Evolutionary conservation across 108 stramenopile species (phyloP).

Genomic region (Skeletonema menzelii): DNA sequence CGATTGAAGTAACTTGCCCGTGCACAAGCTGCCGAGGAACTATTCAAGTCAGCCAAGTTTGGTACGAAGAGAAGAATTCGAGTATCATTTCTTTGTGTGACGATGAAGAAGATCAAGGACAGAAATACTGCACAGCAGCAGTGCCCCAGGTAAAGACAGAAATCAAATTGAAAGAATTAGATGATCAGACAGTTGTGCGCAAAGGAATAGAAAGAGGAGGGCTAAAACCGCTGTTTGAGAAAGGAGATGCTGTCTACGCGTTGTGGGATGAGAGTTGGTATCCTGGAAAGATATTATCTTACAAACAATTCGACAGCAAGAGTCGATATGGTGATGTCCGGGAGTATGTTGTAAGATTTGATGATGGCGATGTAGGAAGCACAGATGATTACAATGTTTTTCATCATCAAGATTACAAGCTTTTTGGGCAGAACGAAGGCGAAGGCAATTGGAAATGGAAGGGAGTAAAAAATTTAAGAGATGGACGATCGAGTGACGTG

Average conservation of each 20-base stretch:
- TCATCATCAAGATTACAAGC: slow-evolving; percentile 1
- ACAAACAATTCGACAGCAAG: neutral
- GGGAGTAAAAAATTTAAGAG: neutral
- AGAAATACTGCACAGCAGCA: too few relatives aligned
- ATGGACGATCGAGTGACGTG: slow-evolving; percentile 1
- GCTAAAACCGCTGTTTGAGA: slow-evolving; percentile 9
- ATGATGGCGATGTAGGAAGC: slow-evolving; percentile 12
- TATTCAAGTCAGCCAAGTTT: too few relatives aligned
- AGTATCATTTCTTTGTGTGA: too few relatives aligned
- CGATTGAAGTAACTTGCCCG: too few relatives aligned
- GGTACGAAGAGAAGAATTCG: too few relatives aligned
- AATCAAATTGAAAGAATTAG: too few relatives aligned
- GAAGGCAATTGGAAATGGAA: neutral
- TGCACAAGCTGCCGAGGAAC: too few relatives aligned
- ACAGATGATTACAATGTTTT: slow-evolving; percentile 9
- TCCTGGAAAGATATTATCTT: slow-evolving; percentile 11
- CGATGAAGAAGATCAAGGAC: too few relatives aligned
- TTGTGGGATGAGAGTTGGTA: slow-evolving; percentile 14
- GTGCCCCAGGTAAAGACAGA: too few relatives aligned
- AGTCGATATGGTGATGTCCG: slow-evolving; percentile 4
- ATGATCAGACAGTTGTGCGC: too few relatives aligned
- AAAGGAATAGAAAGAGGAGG: too few relatives aligned
- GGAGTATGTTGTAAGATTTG: slow-evolving; percentile 2
- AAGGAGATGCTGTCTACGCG: slow-evolving; percentile 17
- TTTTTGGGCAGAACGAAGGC: neutral